Evolutionary conservation across 805 yeast species (phyloP), one percentile per base, ranked within the genome.

Genomic region (Kregervanrija fluxuum): DNA sequence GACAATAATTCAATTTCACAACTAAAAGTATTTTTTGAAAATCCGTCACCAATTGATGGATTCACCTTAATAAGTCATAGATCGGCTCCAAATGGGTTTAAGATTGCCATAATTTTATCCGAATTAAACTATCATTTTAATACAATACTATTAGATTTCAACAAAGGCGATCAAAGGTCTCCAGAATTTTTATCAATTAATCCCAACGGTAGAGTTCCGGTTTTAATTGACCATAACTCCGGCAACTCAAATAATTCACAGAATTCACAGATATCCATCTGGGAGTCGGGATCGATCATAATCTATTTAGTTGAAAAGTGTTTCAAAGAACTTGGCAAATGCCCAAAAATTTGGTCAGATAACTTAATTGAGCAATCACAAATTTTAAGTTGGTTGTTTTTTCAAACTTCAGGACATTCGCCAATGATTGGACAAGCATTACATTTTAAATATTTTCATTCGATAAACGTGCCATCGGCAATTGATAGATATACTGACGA

Each of bases 391-490:
- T 90, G 97, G 96, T 71, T 91, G 34, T 90, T 87, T 59, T 90
- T 90, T 71, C 98, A 90, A 66, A 88, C 96, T 3, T 84, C 95
- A 4, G 97, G 98, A 6, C 97, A 89, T 61, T 95, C 97, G 0
- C 96, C 97, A n/a, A 90, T 90, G 95, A 85, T 90, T 55, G 97
- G 97, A 14, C 97, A 90, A 65, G 96, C 97, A 8, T 73, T 91
- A 54, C 97, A 91, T 68, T 91, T 90, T 69, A 75, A 90, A 57
- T 88, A 86, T 62, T 88, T 90, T 71, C 96, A 90, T 61, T 77
- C 90, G 6, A 82, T 82, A 48, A 81, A 81, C 43, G 88, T 90
- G 2, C 88, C 91, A 14, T 77, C 88, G 47, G 96, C 97, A 0
- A 86, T 90, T 15, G 95, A 87, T 54, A 71, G 96, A 58, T 90